These are phyloP conservation scores for Penicillium bovifimosum DNA, from an alignment of 495 filamentous ascomycete genomes.

Conservation along the genomic window DNA sequence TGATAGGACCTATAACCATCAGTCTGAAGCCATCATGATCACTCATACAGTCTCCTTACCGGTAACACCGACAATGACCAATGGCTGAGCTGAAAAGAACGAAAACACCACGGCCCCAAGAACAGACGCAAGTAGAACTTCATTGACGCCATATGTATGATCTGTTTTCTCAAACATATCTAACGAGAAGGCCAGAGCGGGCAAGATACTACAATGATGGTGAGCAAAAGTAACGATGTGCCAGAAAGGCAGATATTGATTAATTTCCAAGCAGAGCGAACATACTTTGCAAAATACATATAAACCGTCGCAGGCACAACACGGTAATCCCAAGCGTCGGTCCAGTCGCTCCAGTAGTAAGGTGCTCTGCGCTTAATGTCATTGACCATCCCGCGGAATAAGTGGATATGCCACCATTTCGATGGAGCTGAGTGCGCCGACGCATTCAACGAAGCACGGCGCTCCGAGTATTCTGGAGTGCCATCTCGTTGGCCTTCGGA, in stretches of 20 bases:
- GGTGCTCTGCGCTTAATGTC: slow-evolving; percentile 68
- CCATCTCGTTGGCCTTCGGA: slow-evolving; percentile 9
- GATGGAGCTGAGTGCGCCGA: slow-evolving; percentile 13
- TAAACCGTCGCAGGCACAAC: slow-evolving; percentile 77
- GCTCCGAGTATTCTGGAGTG: slow-evolving; percentile 1
- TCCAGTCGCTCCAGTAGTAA: slow-evolving; percentile 74
- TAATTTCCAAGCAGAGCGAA: neutral
- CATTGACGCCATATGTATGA: slow-evolving; percentile 78
- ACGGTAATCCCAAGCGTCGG: slow-evolving; percentile 80
- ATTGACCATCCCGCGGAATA: slow-evolving; percentile 61
- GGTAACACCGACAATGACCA: slow-evolving; percentile 88
- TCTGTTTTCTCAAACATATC: slow-evolving; percentile 82
- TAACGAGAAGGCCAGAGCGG: slow-evolving; percentile 75
- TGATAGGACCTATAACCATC: slow-evolving; percentile 61
- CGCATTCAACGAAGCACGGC: slow-evolving; percentile 8
- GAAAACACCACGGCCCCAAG: slow-evolving; percentile 73
- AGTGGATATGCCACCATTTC: slow-evolving; percentile 58
- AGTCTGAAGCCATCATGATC: neutral
- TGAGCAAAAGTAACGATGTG: slow-evolving; percentile 10
- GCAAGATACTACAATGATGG: slow-evolving; percentile 56
- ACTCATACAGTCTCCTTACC: slow-evolving; percentile 38
- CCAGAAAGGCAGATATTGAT: neutral
- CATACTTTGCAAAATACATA: slow-evolving; percentile 89
- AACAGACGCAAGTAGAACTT: slow-evolving; percentile 73
- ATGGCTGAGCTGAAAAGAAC: slow-evolving; percentile 67